A percentile compares a stretch with the other conserved stretches of the same genome.
phyloP scores from a whole-genome alignment of 768 basidiomycete species.

The Galerina marginata region DNA sequence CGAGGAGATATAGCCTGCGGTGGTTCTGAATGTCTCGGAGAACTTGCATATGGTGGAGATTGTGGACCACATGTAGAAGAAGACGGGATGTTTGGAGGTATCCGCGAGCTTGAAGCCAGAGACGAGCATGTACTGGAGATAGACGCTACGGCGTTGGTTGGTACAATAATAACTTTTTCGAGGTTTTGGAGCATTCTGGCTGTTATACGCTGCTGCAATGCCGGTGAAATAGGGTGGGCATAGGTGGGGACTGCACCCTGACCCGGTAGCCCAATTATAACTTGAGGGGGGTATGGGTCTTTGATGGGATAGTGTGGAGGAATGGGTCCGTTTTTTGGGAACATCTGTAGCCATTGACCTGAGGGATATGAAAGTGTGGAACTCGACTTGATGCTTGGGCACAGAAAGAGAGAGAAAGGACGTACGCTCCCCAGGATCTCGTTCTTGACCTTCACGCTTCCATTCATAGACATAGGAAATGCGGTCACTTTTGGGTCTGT shows the following conservation, averaged over 20 bases:
- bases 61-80: no score
- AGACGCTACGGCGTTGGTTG: not conserved
- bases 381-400: not conserved
- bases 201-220: not conserved
- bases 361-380: not conserved
- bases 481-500: constrained; percentile 6
- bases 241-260: not conserved
- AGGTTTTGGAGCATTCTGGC: not conserved
- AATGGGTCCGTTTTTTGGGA: not conserved
- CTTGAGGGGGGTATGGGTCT: constrained; percentile 16
- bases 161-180: not conserved
- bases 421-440: constrained; percentile 26
- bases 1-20: not conserved
- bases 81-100: no score
- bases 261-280: not conserved
- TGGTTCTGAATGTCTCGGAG: no score
- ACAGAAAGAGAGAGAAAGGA: not conserved
- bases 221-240: not conserved
- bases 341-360: constrained; percentile 6
- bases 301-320: constrained; percentile 5
- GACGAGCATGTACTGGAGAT: not conserved
- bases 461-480: constrained; percentile 40
- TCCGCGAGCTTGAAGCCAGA: not conserved
- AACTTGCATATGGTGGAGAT: no score
- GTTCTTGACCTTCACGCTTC: constrained; percentile 24